A percentile compares a stretch with the other conserved stretches of the same genome.
phyloP scores from a whole-genome alignment of 176 grass and related monocot genomes.

The Elaeis guineensis region DNA sequence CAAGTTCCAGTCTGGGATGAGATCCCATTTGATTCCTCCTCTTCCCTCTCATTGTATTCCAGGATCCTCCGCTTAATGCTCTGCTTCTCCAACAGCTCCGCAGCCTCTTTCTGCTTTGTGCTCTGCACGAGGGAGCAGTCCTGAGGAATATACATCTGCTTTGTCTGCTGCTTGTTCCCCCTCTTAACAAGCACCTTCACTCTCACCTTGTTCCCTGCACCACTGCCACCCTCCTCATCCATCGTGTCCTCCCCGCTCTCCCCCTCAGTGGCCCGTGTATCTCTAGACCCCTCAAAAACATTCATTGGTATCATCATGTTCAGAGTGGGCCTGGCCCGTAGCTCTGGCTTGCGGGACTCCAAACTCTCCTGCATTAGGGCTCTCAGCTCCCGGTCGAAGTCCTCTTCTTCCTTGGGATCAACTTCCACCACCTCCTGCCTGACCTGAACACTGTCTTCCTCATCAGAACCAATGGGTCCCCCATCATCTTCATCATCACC shows the following conservation, averaged over 20 bases:
- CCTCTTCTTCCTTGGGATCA: conserved; percentile 90
- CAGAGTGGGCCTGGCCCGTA: conserved; percentile 58
- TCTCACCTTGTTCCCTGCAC: conserved; percentile 58
- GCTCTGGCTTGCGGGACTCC: conserved; percentile 78
- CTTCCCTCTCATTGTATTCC: conserved; percentile 96
- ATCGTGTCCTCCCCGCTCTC: conserved; percentile 95
- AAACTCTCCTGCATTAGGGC: conserved; percentile 91
- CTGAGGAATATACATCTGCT: conserved; percentile 83
- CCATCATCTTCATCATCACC: conserved; percentile 79
- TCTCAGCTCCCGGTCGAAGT: conserved; percentile 89
- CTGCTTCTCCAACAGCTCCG: conserved; percentile 88
- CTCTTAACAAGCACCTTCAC: conserved; percentile 97
- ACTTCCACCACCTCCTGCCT: conserved; percentile 71
- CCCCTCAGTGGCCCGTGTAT: conserved; percentile 38
- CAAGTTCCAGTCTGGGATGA: conserved; percentile 48
- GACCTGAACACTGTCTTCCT: conserved; percentile 74
- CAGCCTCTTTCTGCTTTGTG: conserved; percentile 82
- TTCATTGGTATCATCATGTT: conserved; percentile 99
- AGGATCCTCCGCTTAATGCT: conserved; percentile 81
- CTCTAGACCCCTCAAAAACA: conserved; percentile 75
- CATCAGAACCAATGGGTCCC: conserved; percentile 68
- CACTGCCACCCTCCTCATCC: conserved; percentile 66
- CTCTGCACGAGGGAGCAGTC: conserved; percentile 82
- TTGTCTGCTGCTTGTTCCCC: conserved; percentile 93
- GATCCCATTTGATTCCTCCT: conserved; percentile 69